Percentiles rank a stretch among this genome's conserved stretches.
Evolutionary conservation across 805 yeast genomes (phyloP).

Genomic region (Lipomyces yamadae): DNA sequence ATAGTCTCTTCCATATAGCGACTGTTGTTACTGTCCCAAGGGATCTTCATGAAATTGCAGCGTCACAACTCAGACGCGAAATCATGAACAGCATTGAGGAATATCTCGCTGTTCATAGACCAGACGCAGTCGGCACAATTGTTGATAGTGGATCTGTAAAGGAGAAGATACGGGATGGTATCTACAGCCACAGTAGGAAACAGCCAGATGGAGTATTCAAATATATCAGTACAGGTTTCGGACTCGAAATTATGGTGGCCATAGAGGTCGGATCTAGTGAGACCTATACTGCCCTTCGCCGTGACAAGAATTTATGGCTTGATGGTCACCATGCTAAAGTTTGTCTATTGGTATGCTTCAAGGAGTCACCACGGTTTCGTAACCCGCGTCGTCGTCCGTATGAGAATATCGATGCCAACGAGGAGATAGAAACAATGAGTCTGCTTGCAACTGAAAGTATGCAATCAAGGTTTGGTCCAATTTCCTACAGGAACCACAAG

Average conservation of each 20-base stretch:
- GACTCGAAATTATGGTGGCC: neutral
- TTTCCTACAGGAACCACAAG: slow-evolving; percentile 2
- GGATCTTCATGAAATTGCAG: slow-evolving; percentile 5
- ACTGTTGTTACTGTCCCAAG: slow-evolving; percentile 6
- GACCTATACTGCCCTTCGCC: slow-evolving; percentile 1
- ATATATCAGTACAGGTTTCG: slow-evolving; percentile 1
- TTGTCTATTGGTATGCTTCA: neutral
- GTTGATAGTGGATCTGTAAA: neutral
- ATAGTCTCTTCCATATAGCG: slow-evolving; percentile 1
- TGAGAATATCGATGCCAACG: neutral
- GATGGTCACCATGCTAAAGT: slow-evolving; percentile 5
- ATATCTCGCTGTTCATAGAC: slow-evolving; percentile 7
- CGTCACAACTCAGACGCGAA: neutral
- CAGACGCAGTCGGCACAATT: neutral
- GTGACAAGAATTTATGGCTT: slow-evolving; percentile 6
- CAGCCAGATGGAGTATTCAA: slow-evolving; percentile 6
- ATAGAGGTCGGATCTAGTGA: slow-evolving; percentile 8
- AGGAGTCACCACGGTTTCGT: slow-evolving; percentile 6
- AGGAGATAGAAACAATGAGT: neutral
- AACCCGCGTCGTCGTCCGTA: neutral
- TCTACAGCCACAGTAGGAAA: neutral
- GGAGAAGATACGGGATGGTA: neutral
- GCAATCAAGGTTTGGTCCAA: slow-evolving; percentile 4
- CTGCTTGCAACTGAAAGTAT: neutral
- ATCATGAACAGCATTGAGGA: slow-evolving; percentile 5